Base-by-base conservation (phyloP, 345 rosid species). In the Diplotaxis tenuifolia region DNA sequence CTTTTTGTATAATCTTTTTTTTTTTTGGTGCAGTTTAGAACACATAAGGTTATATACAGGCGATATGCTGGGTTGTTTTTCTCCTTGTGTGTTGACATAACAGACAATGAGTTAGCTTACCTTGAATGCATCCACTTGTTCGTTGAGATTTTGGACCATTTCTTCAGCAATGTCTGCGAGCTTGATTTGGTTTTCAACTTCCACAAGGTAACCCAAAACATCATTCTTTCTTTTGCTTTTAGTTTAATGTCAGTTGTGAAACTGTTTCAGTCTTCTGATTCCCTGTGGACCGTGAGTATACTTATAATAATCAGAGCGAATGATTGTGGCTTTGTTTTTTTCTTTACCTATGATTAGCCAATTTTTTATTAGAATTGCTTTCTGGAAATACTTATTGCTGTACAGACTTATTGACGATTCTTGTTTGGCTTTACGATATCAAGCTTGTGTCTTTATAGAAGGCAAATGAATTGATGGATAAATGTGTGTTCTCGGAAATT, bases 131-230 rank as follows among this genome's bases (percentile, higher is more conserved):
- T 94, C 72, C 98, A 94, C 81, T 80, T 94, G 75, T 94, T 94
- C 76, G 98, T 94, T 70, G 98, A 94, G 86, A 89, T 94, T 25
- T 76, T 94, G 82, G 98, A 94, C 72, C 98, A 94, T 86, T 94
- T 94, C 89, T 94, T 94, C 86, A 94, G 98, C 92, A 94, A 91
- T 67, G 98, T 94, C 32, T 94, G 98, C 62, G 98, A 94, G 81
- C 90, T 94, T 11, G 98, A 94, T 81, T 82, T 94, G 84, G 98
- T 94, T n/a, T 94, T 94, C 77, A 94, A 94, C 77, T 91, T 94
- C 74, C 91, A 91, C 85, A 94, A 94, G 98, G 98, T 94, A 76
- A 38, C 77, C 50, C 7, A 42, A 55, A 32, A 34, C 27, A 14
- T 42, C 10, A 10, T 53, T 21, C 15, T 18, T 36, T 36, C 18